These are phyloP conservation scores for Aspergillus versicolor DNA, from an alignment of 2,329 filamentous ascomycete genomes.

Conservation along the genomic window DNA sequence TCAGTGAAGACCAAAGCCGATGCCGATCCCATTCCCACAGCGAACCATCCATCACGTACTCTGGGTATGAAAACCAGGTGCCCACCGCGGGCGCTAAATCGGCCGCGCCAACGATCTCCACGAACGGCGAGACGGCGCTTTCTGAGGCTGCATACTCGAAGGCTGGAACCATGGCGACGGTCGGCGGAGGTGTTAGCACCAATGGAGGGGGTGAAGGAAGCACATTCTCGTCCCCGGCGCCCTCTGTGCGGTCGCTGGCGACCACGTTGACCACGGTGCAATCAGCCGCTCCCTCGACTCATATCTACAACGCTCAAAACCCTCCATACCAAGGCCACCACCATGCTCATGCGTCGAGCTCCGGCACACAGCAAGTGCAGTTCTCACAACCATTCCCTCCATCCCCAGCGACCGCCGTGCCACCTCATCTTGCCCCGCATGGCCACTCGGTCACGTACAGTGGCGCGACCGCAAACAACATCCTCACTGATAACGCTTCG, in stretches of 20 bases:
- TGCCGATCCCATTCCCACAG: constrained; percentile 55
- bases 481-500: constrained; percentile 65
- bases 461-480: constrained; percentile 61
- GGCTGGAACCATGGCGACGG: constrained; percentile 68
- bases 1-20: constrained; percentile 49
- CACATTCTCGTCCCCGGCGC: constrained; percentile 65
- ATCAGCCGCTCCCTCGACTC: constrained; percentile 56
- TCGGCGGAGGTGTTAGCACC: constrained; percentile 63
- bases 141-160: constrained; percentile 78
- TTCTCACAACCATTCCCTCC: constrained; percentile 63
- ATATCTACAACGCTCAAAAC: constrained; percentile 38
- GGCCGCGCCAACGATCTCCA: constrained; percentile 76
- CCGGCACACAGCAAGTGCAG: constrained; percentile 45
- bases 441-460: constrained; percentile 57
- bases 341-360: constrained; percentile 37
- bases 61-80: constrained; percentile 59
- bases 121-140: constrained; percentile 71
- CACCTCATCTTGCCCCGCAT: constrained; percentile 56
- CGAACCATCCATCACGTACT: constrained; percentile 61
- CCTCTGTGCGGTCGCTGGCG: constrained; percentile 64
- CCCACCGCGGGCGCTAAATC: constrained; percentile 68
- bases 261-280: constrained; percentile 68
- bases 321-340: constrained; percentile 27
- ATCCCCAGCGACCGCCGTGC: constrained; percentile 60
- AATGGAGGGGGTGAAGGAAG: constrained; percentile 67